These are phyloP conservation scores for Stephanodiscus triporus DNA, from an alignment of 108 stramenopile species.

Conservation along the genomic window DNA sequence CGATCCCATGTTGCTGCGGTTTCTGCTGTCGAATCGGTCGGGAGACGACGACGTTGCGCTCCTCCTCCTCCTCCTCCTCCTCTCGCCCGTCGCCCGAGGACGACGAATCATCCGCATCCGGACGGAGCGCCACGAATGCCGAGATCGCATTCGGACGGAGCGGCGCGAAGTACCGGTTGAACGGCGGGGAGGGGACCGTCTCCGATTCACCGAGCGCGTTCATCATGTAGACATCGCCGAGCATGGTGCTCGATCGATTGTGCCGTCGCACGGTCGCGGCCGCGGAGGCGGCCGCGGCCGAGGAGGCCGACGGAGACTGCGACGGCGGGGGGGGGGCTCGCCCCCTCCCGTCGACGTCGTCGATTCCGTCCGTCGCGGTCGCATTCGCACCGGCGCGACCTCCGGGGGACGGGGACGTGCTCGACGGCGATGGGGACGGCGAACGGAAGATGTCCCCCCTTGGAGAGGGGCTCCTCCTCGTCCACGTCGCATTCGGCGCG, in stretches of 20 bases:
- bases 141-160: not conserved
- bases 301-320: not conserved
- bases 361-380: not conserved
- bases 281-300: not conserved
- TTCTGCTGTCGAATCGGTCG: not conserved
- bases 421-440: constrained; percentile 16
- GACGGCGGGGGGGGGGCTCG: not conserved
- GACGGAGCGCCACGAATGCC: not conserved
- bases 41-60: not conserved
- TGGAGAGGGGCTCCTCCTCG: not conserved
- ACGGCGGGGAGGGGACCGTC: not conserved
- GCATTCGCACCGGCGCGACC: not conserved
- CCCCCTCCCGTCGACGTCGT: not conserved
- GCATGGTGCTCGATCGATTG: not conserved
- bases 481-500: no score
- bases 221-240: not conserved
- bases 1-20: not conserved
- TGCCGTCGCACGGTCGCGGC: not conserved
- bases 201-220: not conserved
- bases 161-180: not conserved
- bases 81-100: no score
- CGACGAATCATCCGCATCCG: no score
- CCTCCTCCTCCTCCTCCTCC: not conserved
- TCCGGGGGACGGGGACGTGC: constrained; percentile 2
- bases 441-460: constrained; percentile 7